Base-by-base conservation (phyloP, 768 basidiomycete species). In the Pisolithus albus region DNA sequence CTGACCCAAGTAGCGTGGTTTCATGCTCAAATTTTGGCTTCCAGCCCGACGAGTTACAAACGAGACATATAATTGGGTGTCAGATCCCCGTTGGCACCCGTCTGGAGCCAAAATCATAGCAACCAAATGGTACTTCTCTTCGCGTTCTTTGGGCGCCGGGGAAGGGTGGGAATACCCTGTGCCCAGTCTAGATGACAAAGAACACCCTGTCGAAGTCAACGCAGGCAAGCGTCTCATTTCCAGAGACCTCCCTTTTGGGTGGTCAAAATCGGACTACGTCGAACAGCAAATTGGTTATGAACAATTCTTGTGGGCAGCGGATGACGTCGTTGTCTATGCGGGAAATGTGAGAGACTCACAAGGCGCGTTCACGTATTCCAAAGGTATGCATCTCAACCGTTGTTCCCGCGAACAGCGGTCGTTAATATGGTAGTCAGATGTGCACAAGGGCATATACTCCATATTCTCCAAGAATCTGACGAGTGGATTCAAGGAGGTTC, bases 61-160 rank as follows among this genome's bases (percentile, higher is more conserved):
- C 57, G 86, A 88, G 62, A 87, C 86, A 0, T 87, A 78, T 56
- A 76, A 85, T 61, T 85, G 77, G 76, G 74, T 87, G 4, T 78
- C 79, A 24, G 86, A 86, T 51, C 74, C 83, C 5, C 78, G 82
- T 42, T 87, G 84, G 72, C 83, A 88, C 59, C 82, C 84, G 4
- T 80, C 79, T 9, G 83, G 83, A 1, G 57, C 64, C 28, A 81
- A 74, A 56, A 65, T 88, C 16, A 68, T 88, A 49, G 83, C 85
- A n/a, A 87, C 85, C 10, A 88, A 88, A 62, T 86, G 86, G 85
- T 87, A 86, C 56, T 86, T 81, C 23, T 80, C 79, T 5, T 56
- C 47, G 4, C 79, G 86, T 7, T 82, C 81, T 46, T 70, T 87
- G 30, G 83, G 82, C 34, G 84, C 83, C 1, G 84, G 83, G 2